Conservation (phyloP, 345 rosid genomes). For the Lepidium aucheri region DNA sequence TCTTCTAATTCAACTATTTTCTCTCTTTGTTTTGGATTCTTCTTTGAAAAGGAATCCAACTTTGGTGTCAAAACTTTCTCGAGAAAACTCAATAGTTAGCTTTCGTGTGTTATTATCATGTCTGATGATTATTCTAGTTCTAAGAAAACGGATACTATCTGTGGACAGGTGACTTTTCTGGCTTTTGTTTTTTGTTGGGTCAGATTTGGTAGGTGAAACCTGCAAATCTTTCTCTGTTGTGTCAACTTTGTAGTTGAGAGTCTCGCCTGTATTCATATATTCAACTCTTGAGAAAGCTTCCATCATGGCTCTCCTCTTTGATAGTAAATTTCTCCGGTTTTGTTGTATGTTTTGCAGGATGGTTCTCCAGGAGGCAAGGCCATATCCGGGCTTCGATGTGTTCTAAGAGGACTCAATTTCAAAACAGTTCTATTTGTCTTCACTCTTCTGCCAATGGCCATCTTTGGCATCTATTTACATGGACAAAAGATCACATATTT, state of each 20-base stretch:
- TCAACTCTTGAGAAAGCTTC: too few relatives aligned
- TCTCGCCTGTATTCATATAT: too few relatives aligned
- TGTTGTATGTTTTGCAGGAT: not conserved
- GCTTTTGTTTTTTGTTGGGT: not conserved
- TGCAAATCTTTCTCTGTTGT: too few relatives aligned
- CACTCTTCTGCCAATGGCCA: conserved; percentile 14
- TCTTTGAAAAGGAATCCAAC: not conserved
- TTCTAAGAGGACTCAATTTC: not conserved
- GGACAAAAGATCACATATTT: conserved; percentile 31
- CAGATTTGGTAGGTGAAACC: too few relatives aligned
- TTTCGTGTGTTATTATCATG: conserved; percentile 32
- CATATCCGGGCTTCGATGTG: conserved; percentile 8
- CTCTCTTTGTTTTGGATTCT: not conserved
- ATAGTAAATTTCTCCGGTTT: too few relatives aligned
- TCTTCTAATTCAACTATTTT: not conserved
- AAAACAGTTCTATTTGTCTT: conserved; percentile 8
- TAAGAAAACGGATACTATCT: conserved; percentile 72
- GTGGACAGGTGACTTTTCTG: conserved; percentile 51
- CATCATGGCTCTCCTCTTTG: too few relatives aligned
- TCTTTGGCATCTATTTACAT: conserved; percentile 21
- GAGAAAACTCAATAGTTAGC: not conserved
- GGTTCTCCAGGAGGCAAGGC: conserved; percentile 22
- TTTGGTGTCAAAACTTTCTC: not conserved
- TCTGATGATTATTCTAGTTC: conserved; percentile 53
- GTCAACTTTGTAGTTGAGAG: too few relatives aligned